Conservation (phyloP, 1,284 basidiomycete genomes). For the Ceratobasidium sp. region DNA sequence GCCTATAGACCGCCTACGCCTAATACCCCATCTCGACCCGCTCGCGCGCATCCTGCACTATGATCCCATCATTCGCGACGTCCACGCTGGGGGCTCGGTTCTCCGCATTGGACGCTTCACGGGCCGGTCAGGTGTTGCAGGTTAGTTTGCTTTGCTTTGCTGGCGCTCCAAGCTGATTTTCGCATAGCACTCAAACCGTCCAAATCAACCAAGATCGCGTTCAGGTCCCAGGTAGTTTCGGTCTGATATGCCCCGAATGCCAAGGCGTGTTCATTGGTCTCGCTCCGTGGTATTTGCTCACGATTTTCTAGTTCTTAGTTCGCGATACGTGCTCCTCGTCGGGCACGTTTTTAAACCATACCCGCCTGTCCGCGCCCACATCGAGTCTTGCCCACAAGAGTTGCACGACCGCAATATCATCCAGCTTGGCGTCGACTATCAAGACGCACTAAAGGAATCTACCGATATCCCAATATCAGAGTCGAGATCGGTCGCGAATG, state of each 20-base stretch:
- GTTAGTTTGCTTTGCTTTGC: constrained; percentile 47
- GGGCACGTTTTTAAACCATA: constrained; percentile 97
- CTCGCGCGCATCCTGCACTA: constrained; percentile 89
- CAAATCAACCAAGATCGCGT: constrained; percentile 86
- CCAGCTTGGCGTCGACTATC: constrained; percentile 97
- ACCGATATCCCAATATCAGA: constrained; percentile 97
- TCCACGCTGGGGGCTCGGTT: constrained; percentile 71
- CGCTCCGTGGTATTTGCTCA: not conserved
- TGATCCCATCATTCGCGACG: constrained; percentile 90
- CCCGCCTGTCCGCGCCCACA: constrained; percentile 84
- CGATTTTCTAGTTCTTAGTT: constrained; percentile 75
- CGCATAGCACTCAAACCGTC: constrained; percentile 74
- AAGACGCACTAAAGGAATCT: constrained; percentile 96
- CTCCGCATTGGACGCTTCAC: constrained; percentile 94
- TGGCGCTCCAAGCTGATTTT: constrained; percentile 45
- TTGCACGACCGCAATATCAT: constrained; percentile 95
- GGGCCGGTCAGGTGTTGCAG: constrained; percentile 72
- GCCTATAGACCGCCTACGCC: constrained; percentile 65
- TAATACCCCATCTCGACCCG: constrained; percentile 91
- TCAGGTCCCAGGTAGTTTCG: constrained; percentile 96
- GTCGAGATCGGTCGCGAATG: constrained; percentile 91
- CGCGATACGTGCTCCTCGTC: constrained; percentile 90
- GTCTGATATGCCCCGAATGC: constrained; percentile 78
- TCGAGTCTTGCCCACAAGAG: constrained; percentile 80
- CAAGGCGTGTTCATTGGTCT: constrained; percentile 54